Evolutionary conservation across 208 protist genomes (phyloP).

Genomic region (Wallacemonas sp.): DNA sequence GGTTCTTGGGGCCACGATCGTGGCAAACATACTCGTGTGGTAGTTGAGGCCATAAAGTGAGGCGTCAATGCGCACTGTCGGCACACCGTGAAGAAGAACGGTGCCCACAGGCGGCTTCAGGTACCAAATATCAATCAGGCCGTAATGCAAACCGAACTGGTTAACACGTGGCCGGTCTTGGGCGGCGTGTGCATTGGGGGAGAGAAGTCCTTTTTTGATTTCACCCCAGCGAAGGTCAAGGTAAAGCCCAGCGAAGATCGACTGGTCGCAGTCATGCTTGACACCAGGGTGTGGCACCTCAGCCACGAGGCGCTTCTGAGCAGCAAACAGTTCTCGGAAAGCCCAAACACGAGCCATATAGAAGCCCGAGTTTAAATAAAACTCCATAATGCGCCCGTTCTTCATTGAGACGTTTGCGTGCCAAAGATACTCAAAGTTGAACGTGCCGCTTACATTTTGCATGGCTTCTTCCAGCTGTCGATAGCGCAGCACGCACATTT

Average conservation of each 20-base stretch:
- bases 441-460: neutral
- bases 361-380: slow-evolving; percentile 11
- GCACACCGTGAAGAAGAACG: slow-evolving; percentile 4
- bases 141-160: slow-evolving; percentile 11
- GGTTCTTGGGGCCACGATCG: neutral
- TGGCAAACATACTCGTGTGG: neutral
- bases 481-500: neutral
- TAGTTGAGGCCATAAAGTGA: neutral
- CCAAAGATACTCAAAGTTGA: slow-evolving; percentile 14
- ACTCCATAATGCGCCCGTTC: neutral
- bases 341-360: slow-evolving; percentile 13
- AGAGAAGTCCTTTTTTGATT: neutral
- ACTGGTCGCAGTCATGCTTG: neutral
- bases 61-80: slow-evolving; percentile 6
- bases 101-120: neutral
- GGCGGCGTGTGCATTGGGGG: neutral
- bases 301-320: neutral
- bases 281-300: neutral
- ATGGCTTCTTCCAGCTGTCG: neutral
- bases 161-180: neutral
- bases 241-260: slow-evolving; percentile 3
- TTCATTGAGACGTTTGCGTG: slow-evolving; percentile 5
- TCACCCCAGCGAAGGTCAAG: slow-evolving; percentile 12
- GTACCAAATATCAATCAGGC: slow-evolving; percentile 11
- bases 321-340: neutral